phyloP scores from a whole-genome alignment of 345 rosid species.

The Populus euphratica region DNA sequence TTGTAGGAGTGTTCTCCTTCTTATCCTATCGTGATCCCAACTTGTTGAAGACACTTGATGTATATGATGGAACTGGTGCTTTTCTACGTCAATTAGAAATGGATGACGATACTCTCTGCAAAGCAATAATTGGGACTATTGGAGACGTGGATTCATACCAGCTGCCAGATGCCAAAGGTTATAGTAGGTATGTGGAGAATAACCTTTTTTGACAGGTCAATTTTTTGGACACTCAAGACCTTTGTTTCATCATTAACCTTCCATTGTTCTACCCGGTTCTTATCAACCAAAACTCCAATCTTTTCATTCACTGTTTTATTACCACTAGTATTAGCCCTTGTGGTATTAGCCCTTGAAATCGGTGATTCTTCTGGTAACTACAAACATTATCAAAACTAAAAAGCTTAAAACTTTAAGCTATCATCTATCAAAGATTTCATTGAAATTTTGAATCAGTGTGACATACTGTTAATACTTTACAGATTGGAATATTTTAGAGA shows the following conservation, averaged over 20 bases:
- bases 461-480: not conserved
- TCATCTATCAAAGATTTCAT: not conserved
- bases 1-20: conserved; percentile 72
- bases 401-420: not conserved
- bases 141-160: conserved; percentile 96
- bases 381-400: not conserved
- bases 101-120: conserved; percentile 80
- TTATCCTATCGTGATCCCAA: conserved; percentile 93
- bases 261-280: conserved; percentile 52
- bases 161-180: conserved; percentile 98
- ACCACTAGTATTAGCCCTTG: conserved; percentile 33
- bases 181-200: conserved; percentile 62
- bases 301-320: conserved; percentile 18
- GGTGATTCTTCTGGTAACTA: conserved; percentile 11
- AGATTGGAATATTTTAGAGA: not conserved
- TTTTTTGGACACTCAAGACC: not conserved
- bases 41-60: conserved; percentile 80
- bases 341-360: too few species aligned
- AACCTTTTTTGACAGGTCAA: not conserved
- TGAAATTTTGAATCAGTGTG: not conserved
- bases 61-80: conserved; percentile 80
- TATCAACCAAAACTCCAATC: conserved; percentile 36
- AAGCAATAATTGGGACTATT: conserved; percentile 93
- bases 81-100: conserved; percentile 73
- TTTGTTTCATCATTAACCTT: not conserved